Evolutionary conservation across 139 green algal genomes (phyloP).

Genomic region (Coelastrella sp.): DNA sequence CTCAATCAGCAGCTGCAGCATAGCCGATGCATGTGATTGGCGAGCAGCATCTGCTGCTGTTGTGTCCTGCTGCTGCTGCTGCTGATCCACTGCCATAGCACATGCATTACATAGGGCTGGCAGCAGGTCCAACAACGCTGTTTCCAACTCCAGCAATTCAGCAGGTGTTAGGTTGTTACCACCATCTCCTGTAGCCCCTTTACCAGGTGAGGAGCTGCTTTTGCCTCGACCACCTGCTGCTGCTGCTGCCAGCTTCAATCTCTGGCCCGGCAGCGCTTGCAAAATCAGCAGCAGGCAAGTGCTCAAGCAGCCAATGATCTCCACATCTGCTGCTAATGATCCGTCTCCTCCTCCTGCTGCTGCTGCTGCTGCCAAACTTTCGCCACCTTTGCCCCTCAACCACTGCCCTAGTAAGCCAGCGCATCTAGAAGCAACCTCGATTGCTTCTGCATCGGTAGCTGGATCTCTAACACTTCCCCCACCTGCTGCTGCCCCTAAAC

Average conservation of each 20-base stretch:
- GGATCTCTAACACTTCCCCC: not conserved
- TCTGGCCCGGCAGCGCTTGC: conserved; percentile 19
- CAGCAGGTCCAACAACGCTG: conserved; percentile 33
- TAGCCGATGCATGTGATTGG: conserved; percentile 20
- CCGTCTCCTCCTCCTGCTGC: not conserved
- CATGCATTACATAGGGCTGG: conserved; percentile 25
- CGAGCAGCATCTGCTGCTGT: not conserved
- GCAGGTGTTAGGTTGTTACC: not conserved
- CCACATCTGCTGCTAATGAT: not conserved
- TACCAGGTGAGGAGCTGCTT: not conserved
- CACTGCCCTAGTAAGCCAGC: conserved; percentile 40
- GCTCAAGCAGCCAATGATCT: conserved; percentile 28
- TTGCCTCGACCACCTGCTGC: not conserved
- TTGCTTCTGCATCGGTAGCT: not conserved
- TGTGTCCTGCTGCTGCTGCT: conserved; percentile 18
- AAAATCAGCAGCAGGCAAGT: conserved; percentile 47
- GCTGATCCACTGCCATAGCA: conserved; percentile 11
- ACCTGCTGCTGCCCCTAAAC: conserved; percentile 9
- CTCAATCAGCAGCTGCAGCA: conserved; percentile 51
- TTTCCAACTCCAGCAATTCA: conserved; percentile 31
- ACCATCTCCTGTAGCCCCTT: not conserved
- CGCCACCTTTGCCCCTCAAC: conserved; percentile 28
- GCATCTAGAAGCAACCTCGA: conserved; percentile 13
- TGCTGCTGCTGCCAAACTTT: conserved; percentile 4
- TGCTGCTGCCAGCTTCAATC: conserved; percentile 6